Base-by-base conservation (phyloP, 495 filamentous ascomycete genomes). In the Tetracladium marchalianum region DNA sequence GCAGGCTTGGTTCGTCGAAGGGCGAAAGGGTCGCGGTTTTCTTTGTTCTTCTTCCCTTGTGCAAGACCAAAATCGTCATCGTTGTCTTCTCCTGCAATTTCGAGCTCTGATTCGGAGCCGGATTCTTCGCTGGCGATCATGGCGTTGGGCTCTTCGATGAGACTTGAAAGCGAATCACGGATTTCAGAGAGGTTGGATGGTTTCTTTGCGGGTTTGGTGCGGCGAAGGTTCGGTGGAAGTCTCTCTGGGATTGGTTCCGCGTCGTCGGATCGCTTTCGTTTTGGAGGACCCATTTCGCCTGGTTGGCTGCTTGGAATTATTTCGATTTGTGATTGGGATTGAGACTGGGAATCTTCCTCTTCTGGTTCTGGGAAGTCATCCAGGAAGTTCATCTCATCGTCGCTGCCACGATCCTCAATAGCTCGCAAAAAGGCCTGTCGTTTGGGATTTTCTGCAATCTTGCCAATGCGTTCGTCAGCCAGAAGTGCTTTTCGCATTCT, bases 401-500 rank as follows among this genome's bases (percentile, higher is more conserved):
- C 87, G 16, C 77, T 69, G 37, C 81, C 82, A 32, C 73, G 75
- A 55, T 97, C 93, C 51, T 95, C 90, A 42, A 99, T 83, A 8
- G 87, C 83, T 45, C 75, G 76, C 49, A 97, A 77, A 69, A 99
- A 99, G 0, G 92, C 92, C 11, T 78, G 69, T 55, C 87, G 88
- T 62, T 90, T 89, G 11, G 88, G 90, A 57, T 96, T 89, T 53
- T 87, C 78, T 22, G 90, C 88, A 44, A 99, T 83, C 58, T 88
- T 87, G 51, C 81, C 86, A 48, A 97, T 74, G 38, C 89, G 87
- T 61, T 89, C 89, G 55, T 98, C 90, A n/a, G 82, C 76, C 13
- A 96, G 72, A 8, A 99, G 71, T 12, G 87, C 85, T 57, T 84
- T 87, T 39, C 87, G 82, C 85, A 95, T 93, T 64, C 85, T 86